These are phyloP conservation scores for Chalara sp. DNA, from an alignment of 2,329 filamentous ascomycete species.

Conservation along the genomic window DNA sequence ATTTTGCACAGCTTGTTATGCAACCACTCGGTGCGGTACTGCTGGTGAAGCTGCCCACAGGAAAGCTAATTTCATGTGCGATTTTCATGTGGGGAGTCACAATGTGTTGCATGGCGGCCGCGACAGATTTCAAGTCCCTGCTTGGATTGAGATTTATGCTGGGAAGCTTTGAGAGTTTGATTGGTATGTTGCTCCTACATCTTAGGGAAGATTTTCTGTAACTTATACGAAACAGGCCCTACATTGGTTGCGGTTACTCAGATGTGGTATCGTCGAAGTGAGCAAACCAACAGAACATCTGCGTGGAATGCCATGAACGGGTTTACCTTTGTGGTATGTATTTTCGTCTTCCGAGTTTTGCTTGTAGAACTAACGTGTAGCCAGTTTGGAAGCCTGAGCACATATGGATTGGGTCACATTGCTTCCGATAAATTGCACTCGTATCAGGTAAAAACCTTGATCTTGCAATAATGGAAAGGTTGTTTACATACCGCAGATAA, in stretches of 20 bases:
- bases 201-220: conserved; percentile 9
- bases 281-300: conserved; percentile 50
- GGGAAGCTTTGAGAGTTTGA: conserved; percentile 46
- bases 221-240: conserved; percentile 28
- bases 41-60: conserved; percentile 46
- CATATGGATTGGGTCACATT: conserved; percentile 48
- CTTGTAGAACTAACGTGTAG: not conserved
- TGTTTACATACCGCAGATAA: conserved; percentile 25
- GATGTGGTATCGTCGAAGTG: conserved; percentile 55
- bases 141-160: conserved; percentile 33
- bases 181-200: conserved; percentile 13
- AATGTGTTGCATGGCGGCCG: conserved; percentile 29
- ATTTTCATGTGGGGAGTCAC: conserved; percentile 47
- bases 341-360: conserved; percentile 29
- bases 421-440: conserved; percentile 34
- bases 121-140: conserved; percentile 29
- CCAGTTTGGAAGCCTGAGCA: conserved; percentile 17
- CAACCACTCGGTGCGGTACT: conserved; percentile 45
- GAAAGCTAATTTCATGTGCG: conserved; percentile 46
- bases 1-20: conserved; percentile 51
- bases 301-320: conserved; percentile 57
- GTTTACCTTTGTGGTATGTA: conserved; percentile 39
- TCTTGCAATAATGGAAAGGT: too few species aligned
- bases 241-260: conserved; percentile 51
- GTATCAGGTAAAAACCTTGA: conserved; percentile 17